Percentiles rank a stretch among this genome's conserved stretches.
phyloP scores from a whole-genome alignment of 345 rosid genomes.

The Ceriops decandra region DNA sequence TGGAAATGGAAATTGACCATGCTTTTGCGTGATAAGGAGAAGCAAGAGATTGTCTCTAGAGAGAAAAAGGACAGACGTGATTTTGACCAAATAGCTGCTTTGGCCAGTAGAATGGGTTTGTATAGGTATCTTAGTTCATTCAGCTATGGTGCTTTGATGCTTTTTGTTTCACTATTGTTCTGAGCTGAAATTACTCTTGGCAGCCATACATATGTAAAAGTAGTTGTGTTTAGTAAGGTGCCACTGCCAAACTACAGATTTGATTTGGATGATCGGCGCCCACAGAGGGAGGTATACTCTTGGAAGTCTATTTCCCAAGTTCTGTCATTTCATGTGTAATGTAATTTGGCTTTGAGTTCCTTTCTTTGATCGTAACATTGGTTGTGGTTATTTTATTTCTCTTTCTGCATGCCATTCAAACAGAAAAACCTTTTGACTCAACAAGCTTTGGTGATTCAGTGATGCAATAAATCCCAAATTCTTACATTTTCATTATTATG shows the following conservation, averaged over 20 bases:
- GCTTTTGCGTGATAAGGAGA: slow-evolving; percentile 49
- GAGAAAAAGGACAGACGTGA: slow-evolving; percentile 80
- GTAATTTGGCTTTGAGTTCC: background rate
- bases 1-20: slow-evolving; percentile 62
- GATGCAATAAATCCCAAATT: background rate
- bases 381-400: background rate
- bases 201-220: slow-evolving; percentile 81
- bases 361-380: background rate
- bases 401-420: background rate
- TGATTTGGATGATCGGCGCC: slow-evolving; percentile 88
- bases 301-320: background rate
- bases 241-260: slow-evolving; percentile 95
- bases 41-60: slow-evolving; percentile 74
- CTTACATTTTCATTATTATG: background rate
- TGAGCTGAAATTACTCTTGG: slow-evolving; percentile 27
- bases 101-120: slow-evolving; percentile 73
- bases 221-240: slow-evolving; percentile 77
- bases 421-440: background rate
- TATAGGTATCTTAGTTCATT: slow-evolving; percentile 49
- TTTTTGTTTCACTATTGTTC: slow-evolving; percentile 16
- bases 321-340: background rate
- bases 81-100: slow-evolving; percentile 64
- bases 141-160: slow-evolving; percentile 2
- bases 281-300: slow-evolving; percentile 80
- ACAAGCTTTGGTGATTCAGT: background rate